phyloP scores from a whole-genome alignment of 1,139 yeast species.

The Taiozyma sp. region DNA sequence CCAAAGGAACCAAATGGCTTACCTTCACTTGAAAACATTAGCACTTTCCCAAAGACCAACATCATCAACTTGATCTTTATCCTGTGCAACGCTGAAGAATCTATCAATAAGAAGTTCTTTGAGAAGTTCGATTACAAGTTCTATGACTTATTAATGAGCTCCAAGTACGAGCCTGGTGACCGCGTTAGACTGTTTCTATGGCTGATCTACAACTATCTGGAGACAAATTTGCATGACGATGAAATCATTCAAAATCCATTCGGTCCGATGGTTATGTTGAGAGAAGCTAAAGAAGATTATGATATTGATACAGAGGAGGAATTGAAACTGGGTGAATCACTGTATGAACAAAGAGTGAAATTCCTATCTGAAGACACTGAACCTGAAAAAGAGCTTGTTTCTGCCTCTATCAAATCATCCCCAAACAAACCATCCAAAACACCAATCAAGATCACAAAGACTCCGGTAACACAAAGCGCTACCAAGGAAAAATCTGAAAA shows the following conservation, averaged over 20 bases:
- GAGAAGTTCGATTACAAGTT: slow-evolving; percentile 28
- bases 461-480: neutral
- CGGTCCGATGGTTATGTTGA: slow-evolving; percentile 45
- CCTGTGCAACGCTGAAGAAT: slow-evolving; percentile 57
- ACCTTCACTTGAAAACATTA: slow-evolving; percentile 37
- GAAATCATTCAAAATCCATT: slow-evolving; percentile 63
- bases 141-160: slow-evolving; percentile 61
- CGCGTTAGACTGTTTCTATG: slow-evolving; percentile 75
- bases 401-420: neutral
- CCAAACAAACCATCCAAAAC: neutral
- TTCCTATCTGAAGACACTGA: slow-evolving; percentile 38
- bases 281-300: slow-evolving; percentile 39
- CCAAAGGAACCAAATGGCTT: slow-evolving; percentile 48
- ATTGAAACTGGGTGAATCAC: slow-evolving; percentile 60
- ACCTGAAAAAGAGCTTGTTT: slow-evolving; percentile 5
- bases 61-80: slow-evolving; percentile 73
- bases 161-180: slow-evolving; percentile 45
- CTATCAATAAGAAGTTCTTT: slow-evolving; percentile 38
- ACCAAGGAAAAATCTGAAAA: neutral
- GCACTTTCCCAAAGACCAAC: slow-evolving; percentile 44
- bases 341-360: slow-evolving; percentile 56
- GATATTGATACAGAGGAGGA: slow-evolving; percentile 73
- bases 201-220: slow-evolving; percentile 76
- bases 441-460: neutral
- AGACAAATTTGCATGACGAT: slow-evolving; percentile 55